Conservation (phyloP, 2,329 filamentous ascomycete genomes). For the Aureobasidium sp. region DNA sequence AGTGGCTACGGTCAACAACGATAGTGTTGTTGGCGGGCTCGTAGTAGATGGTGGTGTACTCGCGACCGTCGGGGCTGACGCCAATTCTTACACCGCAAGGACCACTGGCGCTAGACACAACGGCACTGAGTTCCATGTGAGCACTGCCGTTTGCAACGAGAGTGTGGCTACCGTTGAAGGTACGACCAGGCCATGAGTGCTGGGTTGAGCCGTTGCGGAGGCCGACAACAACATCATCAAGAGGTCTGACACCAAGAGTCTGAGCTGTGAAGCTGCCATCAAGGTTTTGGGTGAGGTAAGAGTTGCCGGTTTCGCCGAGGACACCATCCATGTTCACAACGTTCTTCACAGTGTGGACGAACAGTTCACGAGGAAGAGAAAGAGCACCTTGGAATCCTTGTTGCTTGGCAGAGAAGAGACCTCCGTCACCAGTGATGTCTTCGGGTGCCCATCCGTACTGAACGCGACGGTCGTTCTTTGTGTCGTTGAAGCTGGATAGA, state of each 20-base stretch:
- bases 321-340: constrained; percentile 29
- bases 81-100: constrained; percentile 35
- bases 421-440: constrained; percentile 30
- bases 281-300: constrained; percentile 24
- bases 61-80: constrained; percentile 34
- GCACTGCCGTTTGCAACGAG: constrained; percentile 23
- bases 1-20: constrained; percentile 36
- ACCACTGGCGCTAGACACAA: constrained; percentile 30
- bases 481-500: constrained; percentile 39
- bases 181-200: constrained; percentile 18
- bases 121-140: constrained; percentile 35
- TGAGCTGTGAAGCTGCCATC: constrained; percentile 32
- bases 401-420: constrained; percentile 32
- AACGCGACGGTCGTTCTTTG: constrained; percentile 39
- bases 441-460: constrained; percentile 41
- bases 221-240: constrained; percentile 35
- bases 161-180: constrained; percentile 22
- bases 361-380: constrained; percentile 37
- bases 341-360: constrained; percentile 34
- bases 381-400: constrained; percentile 38
- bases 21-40: constrained; percentile 38
- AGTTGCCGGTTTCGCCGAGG: constrained; percentile 28
- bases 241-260: constrained; percentile 36
- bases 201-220: constrained; percentile 27
- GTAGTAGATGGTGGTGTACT: constrained; percentile 38